Base-by-base conservation (phyloP, 176 grass and related monocot genomes). In the Oryza officinalis region DNA sequence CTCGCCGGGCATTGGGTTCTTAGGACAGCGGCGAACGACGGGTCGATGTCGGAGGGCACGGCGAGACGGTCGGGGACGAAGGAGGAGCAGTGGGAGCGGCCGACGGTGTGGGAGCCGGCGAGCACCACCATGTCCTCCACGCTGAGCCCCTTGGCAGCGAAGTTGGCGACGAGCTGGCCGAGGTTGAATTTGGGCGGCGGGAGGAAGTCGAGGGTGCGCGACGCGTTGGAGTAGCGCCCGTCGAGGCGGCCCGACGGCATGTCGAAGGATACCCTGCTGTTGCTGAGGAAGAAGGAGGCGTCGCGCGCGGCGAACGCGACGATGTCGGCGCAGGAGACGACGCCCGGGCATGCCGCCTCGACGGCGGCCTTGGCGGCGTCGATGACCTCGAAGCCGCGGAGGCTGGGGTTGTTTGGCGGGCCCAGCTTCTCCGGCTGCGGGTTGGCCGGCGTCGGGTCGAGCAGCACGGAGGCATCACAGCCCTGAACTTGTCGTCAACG, bases 341-440 rank as follows among this genome's bases (percentile, higher is more conserved):
- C 28, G 57, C 84, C 71, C 3, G 63, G 72, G 57, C 88, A 88
- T 23, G 54, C 75, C 0, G 0, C 4, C 85, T 93, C 87, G 28
- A 93, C 37, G 13, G 85, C 91, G 2, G 9, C 31, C 80, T 94
- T 94, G 71, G 86, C 86, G 1, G 72, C 80, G 65, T 89, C 92
- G 68, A 94, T 82, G n/a, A 87, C 86, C 60, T 91, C 92, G 69
- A 91, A 94, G 64, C 89, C 89, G 0, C 82, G 83, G n/a, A 94
- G 83, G 84, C 92, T 91, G 4, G 89, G 89, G 84, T 79, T 79
- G 80, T 89, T 91, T 0, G 83, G 75, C 5, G 75, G 27, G 75
- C 12, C 12, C 2, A 85, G 65, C 74, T 85, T 85, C 74, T 85
- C 83, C 15, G 83, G 83, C 83, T 63, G 66, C 27, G 83, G 83